Conservation (phyloP, 2,329 filamentous ascomycete genomes). For the Monilinia vaccinii-corymbosi region DNA sequence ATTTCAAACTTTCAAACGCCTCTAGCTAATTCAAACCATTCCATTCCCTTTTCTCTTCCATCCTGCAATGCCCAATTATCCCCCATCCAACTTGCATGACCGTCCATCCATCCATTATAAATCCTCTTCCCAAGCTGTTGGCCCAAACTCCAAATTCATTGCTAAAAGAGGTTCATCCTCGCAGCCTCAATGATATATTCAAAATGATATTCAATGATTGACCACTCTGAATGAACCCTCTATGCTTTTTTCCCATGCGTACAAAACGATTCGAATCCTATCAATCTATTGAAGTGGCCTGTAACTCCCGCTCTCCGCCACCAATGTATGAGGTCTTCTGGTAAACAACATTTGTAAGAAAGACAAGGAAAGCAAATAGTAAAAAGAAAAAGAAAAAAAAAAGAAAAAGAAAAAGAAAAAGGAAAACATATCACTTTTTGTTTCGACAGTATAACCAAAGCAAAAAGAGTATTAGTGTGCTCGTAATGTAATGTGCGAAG, state of each 20-base stretch:
- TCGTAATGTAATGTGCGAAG: not conserved
- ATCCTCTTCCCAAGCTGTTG: not conserved
- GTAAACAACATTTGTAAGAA: not conserved
- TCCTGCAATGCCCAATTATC: not conserved
- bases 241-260: not conserved
- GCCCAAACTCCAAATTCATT: not conserved
- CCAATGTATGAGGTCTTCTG: not conserved
- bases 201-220: conserved; percentile 5
- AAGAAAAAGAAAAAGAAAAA: not conserved
- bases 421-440: not conserved
- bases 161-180: not conserved
- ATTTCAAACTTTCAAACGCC: not conserved
- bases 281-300: conserved; percentile 1
- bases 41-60: conserved; percentile 2
- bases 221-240: not conserved
- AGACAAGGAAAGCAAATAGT: not conserved
- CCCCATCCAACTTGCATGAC: not conserved
- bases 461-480: not conserved
- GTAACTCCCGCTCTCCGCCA: not conserved
- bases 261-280: not conserved
- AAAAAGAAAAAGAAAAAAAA: too few species aligned
- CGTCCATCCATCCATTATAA: not conserved
- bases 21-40: not conserved
- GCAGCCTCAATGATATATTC: not conserved
- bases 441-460: not conserved